Evolutionary conservation across 495 filamentous ascomycete genomes (phyloP).

Genomic region (Daldinia caldariorum): DNA sequence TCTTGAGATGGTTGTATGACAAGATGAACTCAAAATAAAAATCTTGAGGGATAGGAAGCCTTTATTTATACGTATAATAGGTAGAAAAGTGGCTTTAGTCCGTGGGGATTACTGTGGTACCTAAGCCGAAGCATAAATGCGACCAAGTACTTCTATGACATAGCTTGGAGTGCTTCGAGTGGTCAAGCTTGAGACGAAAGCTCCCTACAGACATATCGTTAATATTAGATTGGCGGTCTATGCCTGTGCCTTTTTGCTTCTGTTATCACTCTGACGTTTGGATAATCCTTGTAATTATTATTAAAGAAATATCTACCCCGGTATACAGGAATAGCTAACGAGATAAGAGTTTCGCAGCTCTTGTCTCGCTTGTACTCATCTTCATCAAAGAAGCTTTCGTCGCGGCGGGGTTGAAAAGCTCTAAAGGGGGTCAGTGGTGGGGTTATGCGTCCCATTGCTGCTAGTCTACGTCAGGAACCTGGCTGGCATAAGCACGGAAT

Average conservation of each 20-base stretch:
- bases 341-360: constrained; percentile 1
- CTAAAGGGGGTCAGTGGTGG: constrained; percentile 30
- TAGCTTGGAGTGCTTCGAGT: constrained; percentile 11
- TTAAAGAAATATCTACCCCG: background rate
- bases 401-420: constrained; percentile 35
- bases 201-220: constrained; percentile 2
- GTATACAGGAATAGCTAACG: constrained; percentile 9
- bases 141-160: constrained; percentile 32
- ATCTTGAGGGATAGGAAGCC: background rate
- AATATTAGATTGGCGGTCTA: constrained; percentile 16
- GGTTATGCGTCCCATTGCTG: constrained; percentile 24
- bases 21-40: background rate
- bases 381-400: constrained; percentile 21
- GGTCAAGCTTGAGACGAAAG: constrained; percentile 9
- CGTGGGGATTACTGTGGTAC: constrained; percentile 11
- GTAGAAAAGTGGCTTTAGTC: background rate
- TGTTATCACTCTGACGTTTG: constrained; percentile 31
- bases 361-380: constrained; percentile 4
- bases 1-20: constrained; percentile 3
- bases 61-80: constrained; percentile 28
- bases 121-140: constrained; percentile 19
- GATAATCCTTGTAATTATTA: background rate
- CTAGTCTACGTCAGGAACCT: constrained; percentile 37
- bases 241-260: constrained; percentile 6
- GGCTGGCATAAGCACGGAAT: constrained; percentile 25